phyloP scores from a whole-genome alignment of 1,139 yeast species.

The Debaryomyces sp. region DNA sequence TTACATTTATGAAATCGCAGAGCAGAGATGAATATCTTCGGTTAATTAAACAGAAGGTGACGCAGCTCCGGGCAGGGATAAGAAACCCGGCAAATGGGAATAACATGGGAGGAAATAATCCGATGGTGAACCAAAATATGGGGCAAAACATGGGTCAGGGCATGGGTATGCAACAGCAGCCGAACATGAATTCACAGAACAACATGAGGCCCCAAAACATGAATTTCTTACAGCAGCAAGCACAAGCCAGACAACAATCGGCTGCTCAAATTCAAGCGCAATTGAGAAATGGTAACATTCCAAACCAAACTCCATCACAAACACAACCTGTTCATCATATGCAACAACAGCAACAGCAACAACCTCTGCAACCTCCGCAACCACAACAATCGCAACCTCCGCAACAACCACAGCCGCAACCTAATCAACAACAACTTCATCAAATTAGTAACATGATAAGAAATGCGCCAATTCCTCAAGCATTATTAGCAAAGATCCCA shows the following conservation, averaged over 20 bases:
- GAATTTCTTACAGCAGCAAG: constrained; percentile 50
- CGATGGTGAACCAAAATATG: constrained; percentile 10
- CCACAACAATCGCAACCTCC: constrained; percentile 13
- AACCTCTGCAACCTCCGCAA: constrained; percentile 12
- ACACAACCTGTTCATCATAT: constrained; percentile 11
- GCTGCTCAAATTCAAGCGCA: constrained; percentile 41
- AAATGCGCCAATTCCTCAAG: constrained; percentile 74
- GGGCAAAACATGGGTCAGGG: constrained; percentile 7
- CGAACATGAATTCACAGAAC: constrained; percentile 9
- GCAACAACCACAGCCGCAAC: constrained; percentile 10
- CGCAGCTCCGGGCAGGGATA: constrained; percentile 34
- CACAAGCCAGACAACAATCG: constrained; percentile 51
- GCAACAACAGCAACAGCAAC: constrained; percentile 12
- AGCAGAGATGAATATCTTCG: constrained; percentile 45
- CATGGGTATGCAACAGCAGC: constrained; percentile 5
- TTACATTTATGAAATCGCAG: constrained; percentile 41
- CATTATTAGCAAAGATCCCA: constrained; percentile 70
- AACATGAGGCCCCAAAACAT: constrained; percentile 15
- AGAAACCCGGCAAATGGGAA: constrained; percentile 11
- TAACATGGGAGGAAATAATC: constrained; percentile 6
- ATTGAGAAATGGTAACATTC: constrained; percentile 18
- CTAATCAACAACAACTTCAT: constrained; percentile 33
- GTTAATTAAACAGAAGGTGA: constrained; percentile 42
- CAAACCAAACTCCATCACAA: constrained; percentile 10
- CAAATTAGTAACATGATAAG: constrained; percentile 42